Base-by-base conservation (phyloP, 148 eudicot species). In the Arctostaphylos glauca region DNA sequence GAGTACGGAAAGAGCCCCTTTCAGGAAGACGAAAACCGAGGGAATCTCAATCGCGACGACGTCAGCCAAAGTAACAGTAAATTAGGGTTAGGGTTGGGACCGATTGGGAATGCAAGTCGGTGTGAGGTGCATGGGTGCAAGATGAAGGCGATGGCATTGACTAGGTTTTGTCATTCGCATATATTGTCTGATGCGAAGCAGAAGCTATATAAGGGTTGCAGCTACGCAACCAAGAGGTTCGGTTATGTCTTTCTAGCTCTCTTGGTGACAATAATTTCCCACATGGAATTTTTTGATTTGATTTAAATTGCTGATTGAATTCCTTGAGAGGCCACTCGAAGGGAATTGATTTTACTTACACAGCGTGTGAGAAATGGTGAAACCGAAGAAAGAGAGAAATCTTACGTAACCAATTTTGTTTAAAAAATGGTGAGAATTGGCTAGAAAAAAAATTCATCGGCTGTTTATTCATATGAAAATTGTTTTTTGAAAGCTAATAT, bases 61-160 rank as follows among this genome's bases (percentile, higher is more conserved):
- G 80, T 70, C 6, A 83, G 15, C 62, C 43, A 19, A 9, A 19
- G 19, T 16, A 74, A 74, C 46, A 81, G 75, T 67, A 77, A 84
- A 72, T 86, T 79, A 66, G 91, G 90, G 79, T 81, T 79, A 66
- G 92, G 90, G 81, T 80, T 81, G 12, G 87, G 79, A 19, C 72
- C 4, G 18, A 81, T 74, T 4, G 83, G 75, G 66, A 78, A 77
- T 16, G 41, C 71, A 10, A 84, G 43, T 77, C 62, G 74, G 84
- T 91, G 94, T 75, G 89, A 80, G 31, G 87, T 85, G 16, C 85
- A 84, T 14, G 86, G 88, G 46, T 93, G 96, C 85, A 82, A 75
- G 77, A 77, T 73, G 23, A 93, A 91, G 84, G 91, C 94, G 0
- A 91, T 91, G 94, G 89, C 94, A 41, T 53, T 90, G 55, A 85